A percentile compares a stretch with the other conserved stretches of the same genome.
phyloP scores from a whole-genome alignment of 371 early-diverging fungal species.

The Mortierella sp. region DNA sequence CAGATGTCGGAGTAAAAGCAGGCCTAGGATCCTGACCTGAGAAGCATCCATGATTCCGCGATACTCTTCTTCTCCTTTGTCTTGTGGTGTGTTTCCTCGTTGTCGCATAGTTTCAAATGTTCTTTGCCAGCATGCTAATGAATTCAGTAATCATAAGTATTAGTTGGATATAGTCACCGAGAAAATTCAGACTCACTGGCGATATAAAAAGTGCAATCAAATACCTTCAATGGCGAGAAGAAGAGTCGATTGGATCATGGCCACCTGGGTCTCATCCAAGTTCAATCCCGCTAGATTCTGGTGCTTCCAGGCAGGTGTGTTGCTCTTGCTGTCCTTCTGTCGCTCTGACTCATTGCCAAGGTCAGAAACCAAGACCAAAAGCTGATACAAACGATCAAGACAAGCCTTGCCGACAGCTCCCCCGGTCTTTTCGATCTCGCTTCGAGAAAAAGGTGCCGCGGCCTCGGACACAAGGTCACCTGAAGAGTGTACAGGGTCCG shows the following conservation, averaged over 20 bases:
- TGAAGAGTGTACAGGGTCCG: background rate
- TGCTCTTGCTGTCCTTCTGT: background rate
- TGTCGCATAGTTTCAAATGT: background rate
- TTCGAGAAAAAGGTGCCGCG: background rate
- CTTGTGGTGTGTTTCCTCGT: background rate
- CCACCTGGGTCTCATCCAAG: slow-evolving; percentile 23
- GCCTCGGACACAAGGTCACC: background rate
- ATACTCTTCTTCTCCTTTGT: background rate
- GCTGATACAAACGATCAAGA: slow-evolving; percentile 26
- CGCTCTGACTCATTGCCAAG: slow-evolving; percentile 20
- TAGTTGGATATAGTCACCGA: background rate
- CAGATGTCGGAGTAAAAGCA: slow-evolving; percentile 45
- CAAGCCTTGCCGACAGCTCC: slow-evolving; percentile 11
- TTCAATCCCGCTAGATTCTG: slow-evolving; percentile 14
- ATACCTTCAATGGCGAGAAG: slow-evolving; percentile 37
- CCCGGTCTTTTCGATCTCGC: background rate
- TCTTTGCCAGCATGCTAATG: slow-evolving; percentile 43
- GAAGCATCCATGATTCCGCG: slow-evolving; percentile 26
- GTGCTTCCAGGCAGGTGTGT: slow-evolving; percentile 6
- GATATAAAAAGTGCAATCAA: background rate
- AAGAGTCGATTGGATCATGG: slow-evolving; percentile 18
- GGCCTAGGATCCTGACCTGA: slow-evolving; percentile 40
- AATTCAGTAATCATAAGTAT: background rate
- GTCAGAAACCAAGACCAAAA: slow-evolving; percentile 28
- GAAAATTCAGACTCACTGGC: background rate